Percentiles rank a stretch among this genome's conserved stretches.
phyloP scores from a whole-genome alignment of 2,329 filamentous ascomycete genomes.

The Pseudogymnoascus sp. region DNA sequence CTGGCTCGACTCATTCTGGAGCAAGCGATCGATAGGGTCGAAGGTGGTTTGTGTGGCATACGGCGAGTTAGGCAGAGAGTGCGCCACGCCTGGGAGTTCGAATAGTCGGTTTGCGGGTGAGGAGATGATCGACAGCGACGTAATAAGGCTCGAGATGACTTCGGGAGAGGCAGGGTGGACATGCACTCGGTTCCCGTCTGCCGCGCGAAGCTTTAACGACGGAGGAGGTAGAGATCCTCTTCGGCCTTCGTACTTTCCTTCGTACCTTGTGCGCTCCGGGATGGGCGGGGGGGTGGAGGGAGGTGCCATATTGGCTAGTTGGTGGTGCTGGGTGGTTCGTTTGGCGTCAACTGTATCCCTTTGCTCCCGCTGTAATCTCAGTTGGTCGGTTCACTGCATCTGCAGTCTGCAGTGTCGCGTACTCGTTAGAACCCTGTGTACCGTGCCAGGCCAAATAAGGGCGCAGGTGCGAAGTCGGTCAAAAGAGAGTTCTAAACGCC shows the following conservation, averaged over 20 bases:
- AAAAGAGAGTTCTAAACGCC: conserved; percentile 4
- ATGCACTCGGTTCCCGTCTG: conserved; percentile 22
- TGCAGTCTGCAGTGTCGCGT: conserved; percentile 5
- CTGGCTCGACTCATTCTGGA: conserved; percentile 17
- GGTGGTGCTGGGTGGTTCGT: neutral
- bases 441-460: neutral
- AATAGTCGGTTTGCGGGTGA: conserved; percentile 62
- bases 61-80: conserved; percentile 30
- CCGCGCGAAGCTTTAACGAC: conserved; percentile 15
- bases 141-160: conserved; percentile 62
- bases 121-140: conserved; percentile 59
- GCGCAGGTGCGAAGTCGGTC: conserved; percentile 3
- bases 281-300: conserved; percentile 20
- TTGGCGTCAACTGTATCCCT: neutral
- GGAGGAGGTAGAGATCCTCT: conserved; percentile 24
- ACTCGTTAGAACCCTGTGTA: neutral
- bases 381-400: neutral
- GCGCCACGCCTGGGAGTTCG: conserved; percentile 38
- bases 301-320: conserved; percentile 2
- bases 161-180: conserved; percentile 43
- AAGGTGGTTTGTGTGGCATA: conserved; percentile 25
- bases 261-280: conserved; percentile 21
- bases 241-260: conserved; percentile 16
- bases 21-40: conserved; percentile 16
- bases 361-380: conserved; percentile 1